Evolutionary conservation across 2,329 filamentous ascomycete species (phyloP).

Genomic region (Trichophyton simii): DNA sequence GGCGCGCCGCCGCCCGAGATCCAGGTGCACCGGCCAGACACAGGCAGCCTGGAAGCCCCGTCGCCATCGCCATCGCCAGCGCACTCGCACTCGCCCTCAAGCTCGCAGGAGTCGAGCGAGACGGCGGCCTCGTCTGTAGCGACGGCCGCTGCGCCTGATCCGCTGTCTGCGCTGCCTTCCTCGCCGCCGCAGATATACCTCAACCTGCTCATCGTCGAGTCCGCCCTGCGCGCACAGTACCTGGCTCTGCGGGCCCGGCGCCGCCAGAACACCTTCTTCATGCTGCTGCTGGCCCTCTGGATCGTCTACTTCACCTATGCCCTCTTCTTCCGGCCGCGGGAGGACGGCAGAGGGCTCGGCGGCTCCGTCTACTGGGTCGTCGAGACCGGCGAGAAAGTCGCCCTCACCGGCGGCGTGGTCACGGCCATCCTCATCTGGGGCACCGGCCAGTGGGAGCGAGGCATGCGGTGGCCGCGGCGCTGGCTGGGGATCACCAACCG

Average conservation of each 20-base stretch:
- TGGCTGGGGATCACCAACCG: constrained; percentile 86
- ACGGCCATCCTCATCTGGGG: constrained; percentile 82
- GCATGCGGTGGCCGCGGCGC: constrained; percentile 81
- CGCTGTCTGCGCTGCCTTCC: constrained; percentile 69
- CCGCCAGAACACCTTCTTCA: constrained; percentile 85
- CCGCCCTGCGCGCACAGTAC: constrained; percentile 83
- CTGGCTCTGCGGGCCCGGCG: constrained; percentile 76
- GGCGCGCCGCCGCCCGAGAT: constrained; percentile 60
- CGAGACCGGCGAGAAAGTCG: constrained; percentile 79
- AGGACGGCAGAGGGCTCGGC: constrained; percentile 82
- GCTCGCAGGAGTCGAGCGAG: neutral
- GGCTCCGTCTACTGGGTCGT: constrained; percentile 95
- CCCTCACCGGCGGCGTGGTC: constrained; percentile 79
- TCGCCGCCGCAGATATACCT: constrained; percentile 94
- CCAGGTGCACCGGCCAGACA: constrained; percentile 24
- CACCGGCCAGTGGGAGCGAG: constrained; percentile 91
- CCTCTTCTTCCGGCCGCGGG: constrained; percentile 86
- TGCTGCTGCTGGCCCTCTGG: constrained; percentile 69
- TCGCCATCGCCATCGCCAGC: too few relatives aligned
- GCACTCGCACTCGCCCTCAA: constrained; percentile 21
- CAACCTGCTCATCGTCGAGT: constrained; percentile 93
- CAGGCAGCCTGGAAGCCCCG: constrained; percentile 24
- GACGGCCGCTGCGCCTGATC: constrained; percentile 42
- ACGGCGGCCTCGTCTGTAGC: neutral
- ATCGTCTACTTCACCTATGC: constrained; percentile 75